Evolutionary conservation across 306 rosid species (phyloP), one percentile per base, ranked within the genome.

Genomic region (Vigna radiata): DNA sequence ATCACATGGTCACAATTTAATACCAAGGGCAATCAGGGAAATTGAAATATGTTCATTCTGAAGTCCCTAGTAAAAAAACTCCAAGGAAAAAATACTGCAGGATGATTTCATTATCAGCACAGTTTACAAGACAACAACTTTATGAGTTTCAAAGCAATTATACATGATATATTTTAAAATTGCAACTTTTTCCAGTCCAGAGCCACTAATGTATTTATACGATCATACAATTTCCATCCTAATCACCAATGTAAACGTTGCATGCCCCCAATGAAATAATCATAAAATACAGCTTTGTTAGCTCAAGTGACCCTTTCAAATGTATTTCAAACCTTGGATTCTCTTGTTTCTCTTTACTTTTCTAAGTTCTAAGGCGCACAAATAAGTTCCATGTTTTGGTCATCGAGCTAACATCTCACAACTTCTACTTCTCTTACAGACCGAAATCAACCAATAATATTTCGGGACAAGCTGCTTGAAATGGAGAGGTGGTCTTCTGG

Each of bases 161-260:
- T 54, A 49, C 18, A 36, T 9, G 16, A 75, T 47, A 29, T 68
- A 44, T 5, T 58, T 29, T 5, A 21, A 63, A 43, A 39, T 46
- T 1, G 46, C 44, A 43, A 79, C 16, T 70, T 43, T 6, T 29
- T 31, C 52, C 33, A 43, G 33, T 27, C 50, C 52, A 72, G 61
- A 73, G 68, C 61, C 7, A 39, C 54, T 47, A 41, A 72, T 17
- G 2, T 52, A 53, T 37, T 50, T 49, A 18, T 15, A 80, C 70
- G 27, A 36, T 69, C 27, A 60, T 16, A 67, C 33, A 41, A 13
- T 69, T 68, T 75, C 68, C 77, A 64, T 25, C 71, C 58, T 44
- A 77, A 16, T 36, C 50, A 71, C n/a, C 48, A 33, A 47, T 21
- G 19, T 54, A 33, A 75, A 63, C 31, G 67, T 3, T 56, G 39